phyloP scores from a whole-genome alignment of 306 rosid genomes.

The Fagus crenata region DNA sequence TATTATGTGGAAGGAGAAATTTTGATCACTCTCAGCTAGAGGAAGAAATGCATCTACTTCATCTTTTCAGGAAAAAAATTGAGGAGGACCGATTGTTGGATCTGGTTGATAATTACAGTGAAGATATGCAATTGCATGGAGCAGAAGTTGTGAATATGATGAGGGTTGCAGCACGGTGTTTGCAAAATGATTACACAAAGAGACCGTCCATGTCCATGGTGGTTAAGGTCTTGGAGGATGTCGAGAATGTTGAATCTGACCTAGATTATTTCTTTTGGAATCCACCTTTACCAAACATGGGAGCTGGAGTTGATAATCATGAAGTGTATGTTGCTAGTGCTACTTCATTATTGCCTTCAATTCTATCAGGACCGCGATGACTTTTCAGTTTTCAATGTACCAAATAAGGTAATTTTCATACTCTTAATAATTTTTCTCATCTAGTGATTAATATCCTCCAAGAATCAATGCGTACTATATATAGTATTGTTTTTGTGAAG shows the following conservation, averaged over 20 bases:
- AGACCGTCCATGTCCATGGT: not conserved
- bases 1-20: not conserved
- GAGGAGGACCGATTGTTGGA: not conserved
- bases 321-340: too few relatives aligned
- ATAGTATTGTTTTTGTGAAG: too few relatives aligned
- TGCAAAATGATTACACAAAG: not conserved
- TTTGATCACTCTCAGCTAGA: not conserved
- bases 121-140: not conserved
- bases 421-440: too few relatives aligned
- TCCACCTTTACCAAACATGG: too few relatives aligned
- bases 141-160: not conserved
- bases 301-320: too few relatives aligned
- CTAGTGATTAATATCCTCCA: too few relatives aligned
- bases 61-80: not conserved
- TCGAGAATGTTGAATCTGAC: not conserved
- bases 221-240: not conserved
- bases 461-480: too few relatives aligned
- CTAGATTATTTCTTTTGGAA: not conserved
- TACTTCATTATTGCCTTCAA: too few relatives aligned
- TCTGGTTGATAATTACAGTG: not conserved
- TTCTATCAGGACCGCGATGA: too few relatives aligned
- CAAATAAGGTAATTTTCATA: too few relatives aligned
- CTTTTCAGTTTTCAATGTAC: too few relatives aligned
- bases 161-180: not conserved
- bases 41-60: not conserved